phyloP scores from a whole-genome alignment of 805 yeast species.

The Saturnispora kantuleensis region DNA sequence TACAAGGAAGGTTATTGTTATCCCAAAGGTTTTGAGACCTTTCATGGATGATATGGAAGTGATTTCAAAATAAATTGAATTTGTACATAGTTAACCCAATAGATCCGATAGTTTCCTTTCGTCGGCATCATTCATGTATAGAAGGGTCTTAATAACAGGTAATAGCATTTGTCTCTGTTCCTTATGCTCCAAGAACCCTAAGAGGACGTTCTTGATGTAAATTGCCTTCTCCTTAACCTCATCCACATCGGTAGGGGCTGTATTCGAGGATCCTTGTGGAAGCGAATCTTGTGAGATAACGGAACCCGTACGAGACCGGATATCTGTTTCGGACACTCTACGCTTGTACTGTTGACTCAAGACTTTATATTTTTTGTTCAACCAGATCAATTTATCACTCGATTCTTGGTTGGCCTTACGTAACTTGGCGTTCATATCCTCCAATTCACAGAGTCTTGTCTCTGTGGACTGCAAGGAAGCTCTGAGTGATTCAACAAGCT shows the following conservation, averaged over 20 bases:
- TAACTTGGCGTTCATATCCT: constrained; percentile 41
- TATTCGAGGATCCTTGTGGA: constrained; percentile 3
- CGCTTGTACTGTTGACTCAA: constrained; percentile 47
- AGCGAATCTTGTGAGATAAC: constrained; percentile 3
- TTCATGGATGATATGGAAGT: constrained; percentile 56
- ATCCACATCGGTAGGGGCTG: constrained; percentile 10
- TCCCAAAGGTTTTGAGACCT: constrained; percentile 60
- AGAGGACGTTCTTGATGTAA: constrained; percentile 78
- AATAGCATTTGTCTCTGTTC: constrained; percentile 82
- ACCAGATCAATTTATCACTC: constrained; percentile 54
- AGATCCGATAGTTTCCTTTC: constrained; percentile 62
- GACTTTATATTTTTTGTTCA: constrained; percentile 60
- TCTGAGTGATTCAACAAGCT: constrained; percentile 33
- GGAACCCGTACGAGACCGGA: constrained; percentile 16
- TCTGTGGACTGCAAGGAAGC: constrained; percentile 43
- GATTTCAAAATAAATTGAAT: constrained; percentile 1
- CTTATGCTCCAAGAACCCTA: constrained; percentile 83
- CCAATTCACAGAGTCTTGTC: constrained; percentile 44
- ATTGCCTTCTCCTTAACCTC: constrained; percentile 45
- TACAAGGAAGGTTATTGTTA: constrained; percentile 36
- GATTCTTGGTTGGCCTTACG: constrained; percentile 57
- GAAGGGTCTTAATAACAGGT: constrained; percentile 74
- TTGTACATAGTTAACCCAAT: constrained; percentile 15
- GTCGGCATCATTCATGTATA: constrained; percentile 61
- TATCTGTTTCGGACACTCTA: constrained; percentile 16